A percentile compares a stretch with the other conserved stretches of the same genome.
Evolutionary conservation across 148 eudicot genomes (phyloP).

Genomic region (Suaeda aralocaspica): DNA sequence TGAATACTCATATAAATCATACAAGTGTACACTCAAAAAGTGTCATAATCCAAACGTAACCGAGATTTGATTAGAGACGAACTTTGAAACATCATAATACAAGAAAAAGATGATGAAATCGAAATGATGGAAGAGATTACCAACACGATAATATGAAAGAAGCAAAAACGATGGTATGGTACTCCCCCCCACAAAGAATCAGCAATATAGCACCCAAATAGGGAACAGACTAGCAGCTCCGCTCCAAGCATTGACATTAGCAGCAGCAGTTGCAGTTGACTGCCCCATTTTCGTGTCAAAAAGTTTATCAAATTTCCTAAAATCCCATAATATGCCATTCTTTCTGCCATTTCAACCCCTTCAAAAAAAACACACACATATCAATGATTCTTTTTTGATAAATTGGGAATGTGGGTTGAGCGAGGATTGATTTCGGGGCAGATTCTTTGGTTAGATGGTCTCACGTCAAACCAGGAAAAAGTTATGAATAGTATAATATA

Average conservation of each 20-base stretch:
- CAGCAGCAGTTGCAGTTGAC: slow-evolving; percentile 46
- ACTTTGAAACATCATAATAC: no score
- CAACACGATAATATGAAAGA: slow-evolving; percentile 41
- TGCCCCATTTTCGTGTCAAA: slow-evolving; percentile 41
- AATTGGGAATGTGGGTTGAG: no score
- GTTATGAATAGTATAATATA: no score
- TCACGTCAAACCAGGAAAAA: no score
- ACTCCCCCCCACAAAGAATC: slow-evolving; percentile 46
- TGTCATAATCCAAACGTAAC: no score
- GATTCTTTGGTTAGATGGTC: no score
- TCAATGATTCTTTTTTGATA: not conserved
- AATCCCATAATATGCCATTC: slow-evolving; percentile 33
- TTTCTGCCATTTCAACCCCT: slow-evolving; percentile 35
- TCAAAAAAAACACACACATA: not conserved
- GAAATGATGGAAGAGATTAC: not conserved
- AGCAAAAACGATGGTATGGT: slow-evolving; percentile 32
- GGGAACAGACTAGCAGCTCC: slow-evolving; percentile 37
- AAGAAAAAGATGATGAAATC: no score
- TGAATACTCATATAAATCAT: no score
- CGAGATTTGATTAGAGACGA: no score
- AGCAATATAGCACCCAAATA: slow-evolving; percentile 43
- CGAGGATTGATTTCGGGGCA: no score
- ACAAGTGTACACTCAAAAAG: no score
- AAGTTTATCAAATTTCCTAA: slow-evolving; percentile 28
- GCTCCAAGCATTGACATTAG: slow-evolving; percentile 42